phyloP scores from a whole-genome alignment of 2,329 filamentous ascomycete species.

The Ilyonectria sp. region DNA sequence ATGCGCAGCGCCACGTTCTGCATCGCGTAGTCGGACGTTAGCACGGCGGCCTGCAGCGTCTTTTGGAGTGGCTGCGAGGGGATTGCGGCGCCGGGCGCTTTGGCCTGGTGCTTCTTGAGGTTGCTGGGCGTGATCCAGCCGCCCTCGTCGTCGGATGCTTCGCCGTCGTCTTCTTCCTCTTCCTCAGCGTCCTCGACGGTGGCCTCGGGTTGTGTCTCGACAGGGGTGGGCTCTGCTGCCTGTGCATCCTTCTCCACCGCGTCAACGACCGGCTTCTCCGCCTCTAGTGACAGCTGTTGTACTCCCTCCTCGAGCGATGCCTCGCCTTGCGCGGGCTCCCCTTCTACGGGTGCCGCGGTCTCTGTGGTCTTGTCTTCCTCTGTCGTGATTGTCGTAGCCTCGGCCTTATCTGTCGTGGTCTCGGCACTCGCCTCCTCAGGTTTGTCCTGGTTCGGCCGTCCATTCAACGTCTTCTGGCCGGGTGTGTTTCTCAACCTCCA shows the following conservation, averaged over 20 bases:
- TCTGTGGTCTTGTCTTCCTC: slow-evolving; percentile 34
- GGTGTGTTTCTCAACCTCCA: slow-evolving; percentile 86
- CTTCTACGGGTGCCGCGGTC: slow-evolving; percentile 19
- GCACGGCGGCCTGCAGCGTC: slow-evolving; percentile 87
- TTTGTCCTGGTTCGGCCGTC: slow-evolving; percentile 63
- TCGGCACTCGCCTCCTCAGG: slow-evolving; percentile 30
- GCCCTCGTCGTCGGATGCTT: slow-evolving; percentile 70
- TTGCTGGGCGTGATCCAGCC: slow-evolving; percentile 97
- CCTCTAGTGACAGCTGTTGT: slow-evolving; percentile 43
- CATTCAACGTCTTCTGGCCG: slow-evolving; percentile 84
- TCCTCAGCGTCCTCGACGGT: slow-evolving; percentile 61
- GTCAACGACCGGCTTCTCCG: slow-evolving; percentile 23
- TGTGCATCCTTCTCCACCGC: slow-evolving; percentile 27
- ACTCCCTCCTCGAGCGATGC: slow-evolving; percentile 35
- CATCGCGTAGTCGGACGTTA: slow-evolving; percentile 98
- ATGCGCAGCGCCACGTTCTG: slow-evolving; percentile 96
- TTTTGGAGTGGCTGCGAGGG: slow-evolving; percentile 68
- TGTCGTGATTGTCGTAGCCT: not conserved
- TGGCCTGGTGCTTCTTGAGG: slow-evolving; percentile 85
- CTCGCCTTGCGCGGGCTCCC: slow-evolving; percentile 14
- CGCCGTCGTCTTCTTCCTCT: slow-evolving; percentile 67
- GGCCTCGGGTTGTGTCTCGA: slow-evolving; percentile 49
- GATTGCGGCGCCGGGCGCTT: slow-evolving; percentile 67
- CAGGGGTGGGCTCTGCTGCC: not conserved
- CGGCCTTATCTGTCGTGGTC: not conserved